A percentile compares a stretch with the other conserved stretches of the same genome.
Evolutionary conservation across 192 early-diverging fungal genomes (phyloP).

Genomic region (Mortierella claussenii): DNA sequence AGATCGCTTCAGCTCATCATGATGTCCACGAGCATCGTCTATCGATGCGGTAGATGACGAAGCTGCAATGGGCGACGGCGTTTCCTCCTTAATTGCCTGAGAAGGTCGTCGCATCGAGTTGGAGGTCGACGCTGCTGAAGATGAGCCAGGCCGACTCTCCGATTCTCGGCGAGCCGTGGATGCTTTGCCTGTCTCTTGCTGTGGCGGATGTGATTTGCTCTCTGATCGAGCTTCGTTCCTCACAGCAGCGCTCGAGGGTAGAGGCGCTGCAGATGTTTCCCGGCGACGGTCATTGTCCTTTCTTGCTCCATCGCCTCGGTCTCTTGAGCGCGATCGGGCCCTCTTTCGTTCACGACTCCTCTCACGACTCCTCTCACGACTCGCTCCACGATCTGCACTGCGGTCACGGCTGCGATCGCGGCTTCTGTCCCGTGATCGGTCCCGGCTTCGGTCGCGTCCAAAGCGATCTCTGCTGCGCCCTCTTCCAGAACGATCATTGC

Average conservation of each 20-base stretch:
- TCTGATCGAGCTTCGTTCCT: conserved; percentile 7
- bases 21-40: conserved; percentile 4
- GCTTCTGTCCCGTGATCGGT: conserved; percentile 27
- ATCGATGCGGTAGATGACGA: background rate
- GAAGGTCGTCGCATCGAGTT: conserved; percentile 24
- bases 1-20: conserved; percentile 1
- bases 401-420: conserved; percentile 30
- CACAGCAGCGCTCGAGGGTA: background rate
- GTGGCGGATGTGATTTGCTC: conserved; percentile 13
- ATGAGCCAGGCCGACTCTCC: conserved; percentile 10
- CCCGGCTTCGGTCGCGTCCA: conserved; percentile 32
- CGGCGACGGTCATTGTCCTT: conserved; percentile 36
- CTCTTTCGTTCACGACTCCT: conserved; percentile 35
- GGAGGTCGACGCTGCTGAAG: conserved; percentile 3
- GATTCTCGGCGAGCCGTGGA: conserved; percentile 1
- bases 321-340: conserved; percentile 31
- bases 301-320: conserved; percentile 23
- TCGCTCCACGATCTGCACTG: conserved; percentile 15
- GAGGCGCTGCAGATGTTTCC: conserved; percentile 21
- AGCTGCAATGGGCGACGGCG: conserved; percentile 7
- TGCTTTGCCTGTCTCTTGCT: conserved; percentile 17
- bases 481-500: conserved; percentile 33
- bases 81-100: conserved; percentile 30
- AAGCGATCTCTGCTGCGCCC: conserved; percentile 42
- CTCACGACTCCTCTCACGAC: conserved; percentile 17